phyloP scores from a whole-genome alignment of 2,329 filamentous ascomycete genomes.

The Dendryphion nanum region DNA sequence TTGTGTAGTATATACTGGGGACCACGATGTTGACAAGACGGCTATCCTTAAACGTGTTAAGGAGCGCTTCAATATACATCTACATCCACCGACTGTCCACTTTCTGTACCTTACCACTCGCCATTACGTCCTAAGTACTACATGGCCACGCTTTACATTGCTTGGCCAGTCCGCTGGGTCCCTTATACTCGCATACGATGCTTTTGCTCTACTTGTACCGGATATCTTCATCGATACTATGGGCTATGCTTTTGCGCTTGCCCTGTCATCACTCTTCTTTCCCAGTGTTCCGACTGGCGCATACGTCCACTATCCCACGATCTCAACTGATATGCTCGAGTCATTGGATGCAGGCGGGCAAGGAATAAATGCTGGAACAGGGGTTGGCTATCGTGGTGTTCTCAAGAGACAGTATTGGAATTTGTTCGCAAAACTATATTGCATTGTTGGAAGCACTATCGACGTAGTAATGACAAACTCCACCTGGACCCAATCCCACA shows the following conservation, averaged over 20 bases:
- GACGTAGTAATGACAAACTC: slow-evolving; percentile 98
- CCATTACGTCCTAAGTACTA: slow-evolving; percentile 79
- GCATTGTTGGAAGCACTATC: slow-evolving; percentile 75
- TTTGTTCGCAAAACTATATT: slow-evolving; percentile 78
- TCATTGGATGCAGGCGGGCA: slow-evolving; percentile 62
- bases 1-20: slow-evolving; percentile 92
- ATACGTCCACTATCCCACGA: slow-evolving; percentile 97
- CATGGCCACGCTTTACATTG: slow-evolving; percentile 89
- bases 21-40: slow-evolving; percentile 81
- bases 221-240: slow-evolving; percentile 97
- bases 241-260: slow-evolving; percentile 92
- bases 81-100: slow-evolving; percentile 77
- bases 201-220: slow-evolving; percentile 85
- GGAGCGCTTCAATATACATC: slow-evolving; percentile 84
- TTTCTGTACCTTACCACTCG: slow-evolving; percentile 91
- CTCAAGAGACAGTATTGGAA: slow-evolving; percentile 84
- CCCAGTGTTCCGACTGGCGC: slow-evolving; percentile 77
- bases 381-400: slow-evolving; percentile 66
- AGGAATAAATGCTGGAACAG: slow-evolving; percentile 81
- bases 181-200: slow-evolving; percentile 83
- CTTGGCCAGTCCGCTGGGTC: slow-evolving; percentile 93
- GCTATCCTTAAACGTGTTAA: slow-evolving; percentile 75
- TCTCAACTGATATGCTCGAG: slow-evolving; percentile 94
- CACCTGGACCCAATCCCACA: slow-evolving; percentile 80
- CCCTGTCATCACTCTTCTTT: slow-evolving; percentile 80